Conservation (phyloP, 148 eudicot genomes). For the Arctostaphylos glauca region DNA sequence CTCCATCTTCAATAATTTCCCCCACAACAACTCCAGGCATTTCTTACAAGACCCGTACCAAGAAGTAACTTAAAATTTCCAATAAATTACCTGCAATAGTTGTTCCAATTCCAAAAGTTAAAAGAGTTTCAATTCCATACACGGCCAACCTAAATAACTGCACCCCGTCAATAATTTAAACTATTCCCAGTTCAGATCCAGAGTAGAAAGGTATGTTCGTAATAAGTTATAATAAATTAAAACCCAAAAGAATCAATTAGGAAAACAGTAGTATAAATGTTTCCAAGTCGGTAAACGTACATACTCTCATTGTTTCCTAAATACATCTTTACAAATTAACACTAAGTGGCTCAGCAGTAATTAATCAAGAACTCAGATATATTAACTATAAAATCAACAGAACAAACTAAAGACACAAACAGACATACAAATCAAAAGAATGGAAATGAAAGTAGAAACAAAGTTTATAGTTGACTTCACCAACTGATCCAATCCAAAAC, state of each 20-base stretch:
- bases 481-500: conserved; percentile 1
- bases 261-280: not conserved
- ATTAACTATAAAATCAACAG: not conserved
- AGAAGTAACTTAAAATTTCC: conserved; percentile 1
- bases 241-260: not conserved
- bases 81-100: conserved; percentile 23
- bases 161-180: not conserved
- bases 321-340: conserved; percentile 10
- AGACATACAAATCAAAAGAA: not conserved
- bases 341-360: not conserved
- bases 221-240: not conserved
- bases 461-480: conserved; percentile 10
- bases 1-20: conserved; percentile 40
- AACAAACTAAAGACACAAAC: not conserved
- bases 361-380: not conserved
- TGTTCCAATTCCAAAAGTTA: not conserved
- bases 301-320: not conserved
- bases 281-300: not conserved
- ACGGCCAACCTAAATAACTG: not conserved
- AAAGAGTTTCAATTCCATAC: conserved; percentile 4
- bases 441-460: not conserved
- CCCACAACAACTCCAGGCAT: conserved; percentile 84
- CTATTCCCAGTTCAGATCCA: conserved; percentile 23
- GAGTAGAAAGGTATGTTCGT: not conserved
- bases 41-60: conserved; percentile 16